phyloP scores from a whole-genome alignment of 192 early-diverging fungal species.

The Dispira simplex region DNA sequence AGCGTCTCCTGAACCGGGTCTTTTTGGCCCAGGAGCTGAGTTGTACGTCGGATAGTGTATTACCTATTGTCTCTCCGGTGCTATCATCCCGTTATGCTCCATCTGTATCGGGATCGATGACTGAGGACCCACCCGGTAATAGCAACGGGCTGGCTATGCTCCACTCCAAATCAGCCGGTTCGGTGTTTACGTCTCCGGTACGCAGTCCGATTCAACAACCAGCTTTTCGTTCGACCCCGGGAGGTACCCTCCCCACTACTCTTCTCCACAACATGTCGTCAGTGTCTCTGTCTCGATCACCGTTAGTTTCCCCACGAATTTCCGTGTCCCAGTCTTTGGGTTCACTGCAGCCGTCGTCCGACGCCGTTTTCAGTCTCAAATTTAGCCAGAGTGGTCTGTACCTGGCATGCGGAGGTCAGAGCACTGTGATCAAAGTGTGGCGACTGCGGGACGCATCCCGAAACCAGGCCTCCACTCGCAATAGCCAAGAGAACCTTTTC shows the following conservation, averaged over 20 bases:
- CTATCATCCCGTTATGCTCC: not conserved
- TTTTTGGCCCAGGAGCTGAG: constrained; percentile 30
- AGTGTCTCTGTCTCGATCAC: not conserved
- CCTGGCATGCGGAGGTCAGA: constrained; percentile 68
- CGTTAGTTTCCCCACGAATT: not conserved
- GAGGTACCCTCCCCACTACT: not conserved
- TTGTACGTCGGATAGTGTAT: constrained; percentile 19
- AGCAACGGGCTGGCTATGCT: not conserved
- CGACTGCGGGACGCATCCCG: constrained; percentile 21
- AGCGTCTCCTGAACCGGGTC: constrained; percentile 21
- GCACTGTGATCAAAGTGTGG: constrained; percentile 56
- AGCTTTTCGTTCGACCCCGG: not conserved
- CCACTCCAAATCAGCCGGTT: not conserved
- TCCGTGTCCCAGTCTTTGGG: not conserved
- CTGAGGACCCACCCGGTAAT: not conserved
- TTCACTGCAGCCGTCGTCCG: constrained; percentile 11
- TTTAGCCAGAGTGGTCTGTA: constrained; percentile 69
- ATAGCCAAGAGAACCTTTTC: constrained; percentile 9
- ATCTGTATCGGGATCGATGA: not conserved
- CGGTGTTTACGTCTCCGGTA: not conserved
- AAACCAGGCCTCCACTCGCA: constrained; percentile 3
- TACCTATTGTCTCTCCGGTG: constrained; percentile 2
- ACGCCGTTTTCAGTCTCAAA: constrained; percentile 55
- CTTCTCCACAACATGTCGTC: not conserved
- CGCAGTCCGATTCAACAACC: not conserved